A percentile compares a stretch with the other conserved stretches of the same genome.
Evolutionary conservation across 2,329 filamentous ascomycete genomes (phyloP).

Genomic region (Chaetomium sp.): DNA sequence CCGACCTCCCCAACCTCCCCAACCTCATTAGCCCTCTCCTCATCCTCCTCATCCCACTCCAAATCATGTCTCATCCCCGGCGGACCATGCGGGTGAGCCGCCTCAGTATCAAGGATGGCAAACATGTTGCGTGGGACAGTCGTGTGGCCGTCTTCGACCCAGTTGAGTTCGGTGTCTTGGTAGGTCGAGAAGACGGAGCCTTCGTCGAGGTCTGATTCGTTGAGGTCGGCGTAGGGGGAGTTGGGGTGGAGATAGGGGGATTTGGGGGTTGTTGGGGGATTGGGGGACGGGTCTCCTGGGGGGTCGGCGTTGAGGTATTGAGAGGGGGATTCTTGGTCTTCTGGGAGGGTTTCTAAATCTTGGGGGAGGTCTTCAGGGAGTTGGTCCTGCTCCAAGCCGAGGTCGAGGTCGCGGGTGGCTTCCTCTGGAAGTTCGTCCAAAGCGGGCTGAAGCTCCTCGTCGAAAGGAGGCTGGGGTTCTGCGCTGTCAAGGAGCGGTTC

Average conservation of each 20-base stretch:
- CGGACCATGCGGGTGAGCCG: conserved; percentile 4
- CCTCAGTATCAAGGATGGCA: conserved; percentile 13
- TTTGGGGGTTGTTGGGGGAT: too few species aligned
- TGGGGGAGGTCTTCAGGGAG: too few species aligned
- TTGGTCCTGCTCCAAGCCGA: background rate
- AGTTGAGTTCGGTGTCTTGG: background rate
- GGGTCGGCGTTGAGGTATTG: background rate
- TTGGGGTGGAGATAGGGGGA: too few species aligned
- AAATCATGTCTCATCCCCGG: conserved; percentile 13
- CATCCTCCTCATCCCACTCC: background rate
- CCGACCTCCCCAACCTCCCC: background rate
- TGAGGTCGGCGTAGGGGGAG: background rate
- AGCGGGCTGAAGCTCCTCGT: background rate
- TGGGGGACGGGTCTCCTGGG: too few species aligned
- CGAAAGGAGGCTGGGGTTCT: background rate
- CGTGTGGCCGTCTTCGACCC: background rate
- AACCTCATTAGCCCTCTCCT: background rate
- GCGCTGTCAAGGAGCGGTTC: background rate
- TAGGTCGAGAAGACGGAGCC: background rate
- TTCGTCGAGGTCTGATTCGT: background rate
- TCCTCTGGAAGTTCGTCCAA: background rate
- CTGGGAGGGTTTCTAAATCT: too few species aligned
- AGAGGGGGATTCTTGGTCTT: too few species aligned
- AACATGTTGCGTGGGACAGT: conserved; percentile 9
- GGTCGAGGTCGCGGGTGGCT: background rate